Conservation (phyloP, 2,329 filamentous ascomycete genomes). For the Orbilia quercus region DNA sequence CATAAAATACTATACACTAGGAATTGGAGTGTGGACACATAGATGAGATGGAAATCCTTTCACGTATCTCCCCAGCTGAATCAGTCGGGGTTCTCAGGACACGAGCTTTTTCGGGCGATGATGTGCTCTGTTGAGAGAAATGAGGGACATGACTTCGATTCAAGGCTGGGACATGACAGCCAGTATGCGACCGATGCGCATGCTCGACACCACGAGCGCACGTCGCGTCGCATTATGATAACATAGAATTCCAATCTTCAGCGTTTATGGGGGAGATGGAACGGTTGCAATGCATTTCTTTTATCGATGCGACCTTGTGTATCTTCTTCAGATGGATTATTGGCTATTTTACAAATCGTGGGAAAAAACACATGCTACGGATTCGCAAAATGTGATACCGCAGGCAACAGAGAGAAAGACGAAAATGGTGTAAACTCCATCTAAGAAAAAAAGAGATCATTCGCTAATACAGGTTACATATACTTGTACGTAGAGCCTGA, state of each 20-base stretch:
- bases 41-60: conserved; percentile 57
- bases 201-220: conserved; percentile 14
- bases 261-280: conserved; percentile 1
- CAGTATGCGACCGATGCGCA: not conserved
- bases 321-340: conserved; percentile 2
- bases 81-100: conserved; percentile 40
- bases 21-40: conserved; percentile 57
- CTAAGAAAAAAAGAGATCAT: conserved; percentile 36
- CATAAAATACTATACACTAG: conserved; percentile 48
- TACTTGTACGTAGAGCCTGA: conserved; percentile 16
- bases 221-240: too few relatives aligned
- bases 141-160: conserved; percentile 45
- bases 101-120: conserved; percentile 49
- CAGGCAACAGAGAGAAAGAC: conserved; percentile 8
- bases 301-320: conserved; percentile 4
- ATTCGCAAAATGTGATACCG: conserved; percentile 37
- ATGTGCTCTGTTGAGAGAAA: conserved; percentile 55
- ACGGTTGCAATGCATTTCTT: conserved; percentile 2
- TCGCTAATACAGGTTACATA: conserved; percentile 47
- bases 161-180: too few relatives aligned
- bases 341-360: conserved; percentile 47
- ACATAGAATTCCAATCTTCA: too few relatives aligned
- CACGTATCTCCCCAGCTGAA: conserved; percentile 50
- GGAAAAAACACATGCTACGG: conserved; percentile 14
- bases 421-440: conserved; percentile 51